Percentiles rank a stretch among this genome's conserved stretches.
These are phyloP conservation scores for Bothriochloa decipiens DNA, from an alignment of 176 grass and related monocot species.

Conservation along the genomic window DNA sequence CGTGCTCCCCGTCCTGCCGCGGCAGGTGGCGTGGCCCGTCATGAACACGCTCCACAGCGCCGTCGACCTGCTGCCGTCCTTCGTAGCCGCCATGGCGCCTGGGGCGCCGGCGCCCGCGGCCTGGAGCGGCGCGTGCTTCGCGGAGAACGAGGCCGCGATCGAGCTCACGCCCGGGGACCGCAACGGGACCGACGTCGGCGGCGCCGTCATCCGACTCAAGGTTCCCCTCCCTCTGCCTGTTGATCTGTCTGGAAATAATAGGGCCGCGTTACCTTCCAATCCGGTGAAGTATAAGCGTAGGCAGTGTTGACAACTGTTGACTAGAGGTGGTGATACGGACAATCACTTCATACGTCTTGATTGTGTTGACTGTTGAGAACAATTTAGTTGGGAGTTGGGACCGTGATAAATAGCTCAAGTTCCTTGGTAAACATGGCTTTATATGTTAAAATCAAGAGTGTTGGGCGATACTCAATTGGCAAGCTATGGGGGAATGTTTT, in stretches of 20 bases:
- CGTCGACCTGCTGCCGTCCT: constrained; percentile 86
- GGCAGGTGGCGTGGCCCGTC: constrained; percentile 87
- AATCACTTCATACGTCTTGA: neutral
- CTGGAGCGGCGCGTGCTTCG: constrained; percentile 84
- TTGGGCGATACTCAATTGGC: neutral
- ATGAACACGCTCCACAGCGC: constrained; percentile 89
- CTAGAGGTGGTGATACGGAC: neutral
- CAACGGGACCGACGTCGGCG: constrained; percentile 55
- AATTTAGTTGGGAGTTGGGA: neutral
- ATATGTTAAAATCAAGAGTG: neutral
- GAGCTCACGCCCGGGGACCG: constrained; percentile 70
- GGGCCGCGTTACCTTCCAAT: neutral
- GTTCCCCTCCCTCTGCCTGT: neutral
- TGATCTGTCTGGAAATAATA: neutral
- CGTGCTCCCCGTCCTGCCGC: constrained; percentile 83
- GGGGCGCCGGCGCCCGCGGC: constrained; percentile 39
- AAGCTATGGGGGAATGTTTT: neutral
- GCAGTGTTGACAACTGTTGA: neutral
- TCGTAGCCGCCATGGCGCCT: constrained; percentile 69
- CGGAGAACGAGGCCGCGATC: constrained; percentile 69
- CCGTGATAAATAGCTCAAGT: neutral
- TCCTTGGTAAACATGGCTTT: neutral
- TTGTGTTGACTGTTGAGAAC: neutral
- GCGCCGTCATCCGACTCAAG: constrained; percentile 75
- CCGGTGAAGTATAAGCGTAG: neutral